Evolutionary conservation across 768 basidiomycete genomes (phyloP), one percentile per base, ranked within the genome.

Genomic region (button mushroom (Agaricus bisporus)): DNA sequence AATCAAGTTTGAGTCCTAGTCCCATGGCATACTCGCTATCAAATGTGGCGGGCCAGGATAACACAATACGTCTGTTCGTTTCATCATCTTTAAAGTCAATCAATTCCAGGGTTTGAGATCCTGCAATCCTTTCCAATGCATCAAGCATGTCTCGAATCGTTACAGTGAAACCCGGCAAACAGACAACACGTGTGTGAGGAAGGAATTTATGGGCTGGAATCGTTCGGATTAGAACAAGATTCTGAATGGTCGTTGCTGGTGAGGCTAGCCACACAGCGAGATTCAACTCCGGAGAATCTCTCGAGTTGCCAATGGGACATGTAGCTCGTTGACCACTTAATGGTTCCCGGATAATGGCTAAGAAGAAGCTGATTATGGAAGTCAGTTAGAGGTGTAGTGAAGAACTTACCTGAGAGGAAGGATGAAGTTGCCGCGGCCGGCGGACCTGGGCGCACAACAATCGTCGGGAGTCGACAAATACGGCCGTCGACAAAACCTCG

Each of bases 401-500:
- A 18, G 20, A 17, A 53, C 64, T 18, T 64, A 73, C 80, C 79
- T 11, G 79, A 81, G 55, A 83, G 72, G 67, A 82, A 82, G 1
- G 78, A 68, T 14, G 78, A 80, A 2, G 79, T 76, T 1, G 82
- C 81, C 3, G 73, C 73, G 3, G 79, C 69, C 8, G 82, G 81
- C 3, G 69, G 69, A 53, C 81, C 81, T 7, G 81, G 71, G 32
- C 81, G 73, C 47, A 83, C 78, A 45, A 76, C 75, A 58, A 85
- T 77, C 4, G 82, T 83, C 5, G 82, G 82, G 2, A 83, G 71
- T 41, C 81, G 80, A 26, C 83, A 64, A 57, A 82, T 78, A 39
- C 81, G 75, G 12, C 80, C 82, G 58, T 83, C 79, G 39, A 83
- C 63, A 58, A 79, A 80, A 11, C 80, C 79, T 26, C 80, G 67